Evolutionary conservation across 306 rosid species (phyloP), one percentile per base, ranked within the genome.

Genomic region (Gastrolobium villosum): DNA sequence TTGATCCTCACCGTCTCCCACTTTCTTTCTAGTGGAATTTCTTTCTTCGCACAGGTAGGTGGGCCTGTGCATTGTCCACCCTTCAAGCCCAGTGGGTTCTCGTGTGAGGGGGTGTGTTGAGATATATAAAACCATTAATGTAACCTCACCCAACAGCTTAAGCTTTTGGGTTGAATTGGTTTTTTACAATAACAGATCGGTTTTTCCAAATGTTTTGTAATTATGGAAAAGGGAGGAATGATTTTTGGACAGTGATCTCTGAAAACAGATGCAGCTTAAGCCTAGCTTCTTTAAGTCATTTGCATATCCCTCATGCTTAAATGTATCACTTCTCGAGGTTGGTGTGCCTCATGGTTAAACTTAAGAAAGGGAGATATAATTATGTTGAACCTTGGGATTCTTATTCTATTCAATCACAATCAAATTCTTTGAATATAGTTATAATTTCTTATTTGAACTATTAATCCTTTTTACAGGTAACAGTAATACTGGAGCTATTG

Each of bases 401-500:
- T 49, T 65, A 46, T 56, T 13, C 39, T n/a, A 77, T 77, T 56
- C n/a, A 72, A 72, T 48, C 34, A 65, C 75, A 45, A 39, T 70
- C 20, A 70, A 10, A 36, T 80, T 80, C 45, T 84, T 69, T 34
- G 7, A 39, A 59, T 46, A 53, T 63, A 36, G 57, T 72, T 55
- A 39, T 78, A 62, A 32, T 74, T 78, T 68, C 54, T 52, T 67
- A 37, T 53, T 31, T 67, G 14, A 81, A 56, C 54, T 30, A 43
- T 64, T 39, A 10, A 46, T 73, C 75, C 61, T 68, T 63, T 82
- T 63, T 82, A 41, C 85, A 96, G 99, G 92, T 68, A 66, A 70
- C 44, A 68, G 80, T 74, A 60, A 84, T 37, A 90, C 94, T 41
- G 98, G 97, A 74, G 89, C 96, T 77, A 93, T 96, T 86, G 99